These are phyloP conservation scores for Aeschynomene evenia DNA, from an alignment of 306 rosid genomes.

Conservation along the genomic window DNA sequence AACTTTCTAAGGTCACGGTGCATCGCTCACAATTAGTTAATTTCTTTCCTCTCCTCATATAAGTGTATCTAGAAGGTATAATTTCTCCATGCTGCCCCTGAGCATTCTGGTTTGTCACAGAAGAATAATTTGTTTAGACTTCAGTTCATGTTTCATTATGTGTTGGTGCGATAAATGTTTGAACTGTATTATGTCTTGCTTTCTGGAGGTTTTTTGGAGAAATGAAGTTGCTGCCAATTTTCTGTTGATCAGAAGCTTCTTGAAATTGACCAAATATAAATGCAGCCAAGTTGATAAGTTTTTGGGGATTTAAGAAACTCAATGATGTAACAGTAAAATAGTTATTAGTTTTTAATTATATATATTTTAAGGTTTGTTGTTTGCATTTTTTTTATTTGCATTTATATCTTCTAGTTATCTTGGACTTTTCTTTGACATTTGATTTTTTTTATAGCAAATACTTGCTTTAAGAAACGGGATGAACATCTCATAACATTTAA, in stretches of 20 bases:
- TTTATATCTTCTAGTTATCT: constrained; percentile 3
- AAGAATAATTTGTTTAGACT: background rate
- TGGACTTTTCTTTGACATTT: too few species aligned
- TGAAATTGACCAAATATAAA: background rate
- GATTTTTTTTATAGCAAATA: too few species aligned
- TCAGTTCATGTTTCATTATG: background rate
- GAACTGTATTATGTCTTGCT: background rate
- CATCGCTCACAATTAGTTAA: too few species aligned
- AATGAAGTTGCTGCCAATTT: background rate
- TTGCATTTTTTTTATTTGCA: constrained; percentile 5
- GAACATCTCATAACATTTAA: too few species aligned
- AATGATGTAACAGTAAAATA: background rate
- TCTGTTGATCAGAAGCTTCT: background rate
- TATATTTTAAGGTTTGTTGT: background rate
- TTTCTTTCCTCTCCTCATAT: too few species aligned
- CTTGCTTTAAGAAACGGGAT: too few species aligned
- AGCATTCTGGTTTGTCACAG: too few species aligned
- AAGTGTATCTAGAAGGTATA: too few species aligned
- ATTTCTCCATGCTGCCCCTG: too few species aligned
- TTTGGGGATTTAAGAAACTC: background rate
- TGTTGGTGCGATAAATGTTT: background rate
- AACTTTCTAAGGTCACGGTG: too few species aligned
- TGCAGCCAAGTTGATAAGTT: background rate
- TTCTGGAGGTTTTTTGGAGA: background rate
- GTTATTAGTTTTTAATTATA: background rate